Evolutionary conservation across 345 rosid species (phyloP).

Genomic region (Raphanus raphanistrum): DNA sequence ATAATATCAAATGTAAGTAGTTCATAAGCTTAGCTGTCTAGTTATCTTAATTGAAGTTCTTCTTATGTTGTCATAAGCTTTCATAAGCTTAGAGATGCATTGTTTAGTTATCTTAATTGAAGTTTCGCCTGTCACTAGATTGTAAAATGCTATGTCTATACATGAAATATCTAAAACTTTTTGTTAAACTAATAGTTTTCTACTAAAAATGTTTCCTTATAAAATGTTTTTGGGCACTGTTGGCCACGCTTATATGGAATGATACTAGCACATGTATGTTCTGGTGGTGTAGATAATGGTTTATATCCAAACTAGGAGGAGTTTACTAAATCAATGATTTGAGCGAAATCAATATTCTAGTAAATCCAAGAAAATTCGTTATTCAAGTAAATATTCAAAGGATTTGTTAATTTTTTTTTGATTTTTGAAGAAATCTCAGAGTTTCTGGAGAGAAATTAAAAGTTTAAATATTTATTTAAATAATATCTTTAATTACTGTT

Average conservation of each 20-base stretch:
- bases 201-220: not conserved
- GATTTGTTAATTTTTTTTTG: no score
- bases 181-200: not conserved
- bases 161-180: slow-evolving; percentile 14
- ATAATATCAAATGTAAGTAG: not conserved
- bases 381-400: no score
- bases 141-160: not conserved
- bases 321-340: no score
- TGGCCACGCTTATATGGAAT: not conserved
- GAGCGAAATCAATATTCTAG: no score
- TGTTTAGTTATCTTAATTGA: not conserved
- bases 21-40: not conserved
- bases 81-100: not conserved
- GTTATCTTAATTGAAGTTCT: not conserved
- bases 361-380: no score
- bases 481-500: no score
- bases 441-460: no score
- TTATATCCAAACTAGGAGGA: not conserved
- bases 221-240: not conserved
- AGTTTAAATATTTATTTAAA: no score
- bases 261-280: slow-evolving; percentile 1
- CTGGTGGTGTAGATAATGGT: slow-evolving; percentile 11
- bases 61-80: not conserved
- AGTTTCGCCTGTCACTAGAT: not conserved
- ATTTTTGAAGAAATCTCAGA: no score